phyloP scores from a whole-genome alignment of 352 stramenopile genomes.

The Phytophthora foliorum region DNA sequence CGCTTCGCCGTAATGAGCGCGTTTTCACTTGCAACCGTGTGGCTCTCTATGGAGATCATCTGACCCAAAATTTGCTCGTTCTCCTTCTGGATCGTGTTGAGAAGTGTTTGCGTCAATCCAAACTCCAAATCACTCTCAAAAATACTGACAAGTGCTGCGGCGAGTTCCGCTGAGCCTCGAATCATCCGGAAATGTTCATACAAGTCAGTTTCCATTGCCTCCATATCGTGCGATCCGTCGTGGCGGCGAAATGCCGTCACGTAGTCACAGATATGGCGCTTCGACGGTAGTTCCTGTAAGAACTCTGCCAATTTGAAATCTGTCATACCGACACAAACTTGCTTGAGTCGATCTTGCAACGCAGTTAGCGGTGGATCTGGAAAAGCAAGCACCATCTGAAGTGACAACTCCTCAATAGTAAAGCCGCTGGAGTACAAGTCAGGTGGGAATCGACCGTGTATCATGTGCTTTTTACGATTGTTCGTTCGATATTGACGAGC shows the following conservation, averaged over 20 bases:
- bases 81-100: constrained; percentile 50
- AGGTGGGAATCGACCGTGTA: constrained; percentile 67
- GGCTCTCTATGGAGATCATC: constrained; percentile 50
- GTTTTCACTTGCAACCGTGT: constrained; percentile 57
- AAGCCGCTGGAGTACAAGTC: constrained; percentile 75
- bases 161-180: constrained; percentile 60
- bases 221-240: constrained; percentile 63
- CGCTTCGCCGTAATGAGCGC: constrained; percentile 52
- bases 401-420: constrained; percentile 63
- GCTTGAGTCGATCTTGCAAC: constrained; percentile 65
- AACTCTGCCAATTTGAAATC: constrained; percentile 90
- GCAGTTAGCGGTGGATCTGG: constrained; percentile 59
- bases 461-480: constrained; percentile 67
- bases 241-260: constrained; percentile 54
- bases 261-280: constrained; percentile 92
- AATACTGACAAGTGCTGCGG: constrained; percentile 65
- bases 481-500: constrained; percentile 38
- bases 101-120: constrained; percentile 51
- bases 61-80: constrained; percentile 55
- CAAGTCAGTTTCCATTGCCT: constrained; percentile 65
- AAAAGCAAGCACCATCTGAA: constrained; percentile 58
- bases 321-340: constrained; percentile 83
- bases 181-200: constrained; percentile 87
- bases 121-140: constrained; percentile 74
- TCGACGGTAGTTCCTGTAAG: constrained; percentile 92